Percentiles rank a stretch among this genome's conserved stretches.
Conservation (phyloP, 2,329 filamentous ascomycete species). For the Sporothrix dimorphospora region DNA sequence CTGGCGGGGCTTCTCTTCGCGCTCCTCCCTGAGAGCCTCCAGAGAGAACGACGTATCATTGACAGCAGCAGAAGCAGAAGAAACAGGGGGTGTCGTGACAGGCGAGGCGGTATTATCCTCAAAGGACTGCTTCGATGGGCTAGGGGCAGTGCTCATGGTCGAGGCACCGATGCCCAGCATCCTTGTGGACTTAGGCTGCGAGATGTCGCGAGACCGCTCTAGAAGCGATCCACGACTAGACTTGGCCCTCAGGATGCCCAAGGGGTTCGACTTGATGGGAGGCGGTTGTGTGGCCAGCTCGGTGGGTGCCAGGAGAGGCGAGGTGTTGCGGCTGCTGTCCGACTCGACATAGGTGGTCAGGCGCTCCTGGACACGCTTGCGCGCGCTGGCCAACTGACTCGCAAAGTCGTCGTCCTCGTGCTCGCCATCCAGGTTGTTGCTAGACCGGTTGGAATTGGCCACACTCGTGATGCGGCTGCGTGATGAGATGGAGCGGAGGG, state of each 20-base stretch:
- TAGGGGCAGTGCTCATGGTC: conserved; percentile 47
- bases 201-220: conserved; percentile 47
- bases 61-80: background rate
- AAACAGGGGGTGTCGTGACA: background rate
- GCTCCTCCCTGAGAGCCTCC: conserved; percentile 20
- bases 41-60: conserved; percentile 7
- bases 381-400: conserved; percentile 70
- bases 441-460: conserved; percentile 24
- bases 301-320: conserved; percentile 44
- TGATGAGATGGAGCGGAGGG: conserved; percentile 57
- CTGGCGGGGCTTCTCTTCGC: conserved; percentile 34
- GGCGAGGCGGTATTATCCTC: conserved; percentile 37
- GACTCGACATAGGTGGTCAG: conserved; percentile 70
- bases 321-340: conserved; percentile 54
- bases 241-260: conserved; percentile 68
- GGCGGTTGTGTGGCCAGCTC: conserved; percentile 43
- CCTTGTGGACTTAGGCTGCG: conserved; percentile 61
- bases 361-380: conserved; percentile 72
- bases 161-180: conserved; percentile 60
- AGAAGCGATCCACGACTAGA: conserved; percentile 68
- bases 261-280: conserved; percentile 54
- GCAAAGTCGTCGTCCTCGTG: conserved; percentile 71
- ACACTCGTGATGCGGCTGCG: conserved; percentile 52
- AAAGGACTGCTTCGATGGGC: conserved; percentile 45
- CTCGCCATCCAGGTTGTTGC: conserved; percentile 45